Evolutionary conservation across 2,329 filamentous ascomycete species (phyloP).

Genomic region (Botrytis pseudocinerea): DNA sequence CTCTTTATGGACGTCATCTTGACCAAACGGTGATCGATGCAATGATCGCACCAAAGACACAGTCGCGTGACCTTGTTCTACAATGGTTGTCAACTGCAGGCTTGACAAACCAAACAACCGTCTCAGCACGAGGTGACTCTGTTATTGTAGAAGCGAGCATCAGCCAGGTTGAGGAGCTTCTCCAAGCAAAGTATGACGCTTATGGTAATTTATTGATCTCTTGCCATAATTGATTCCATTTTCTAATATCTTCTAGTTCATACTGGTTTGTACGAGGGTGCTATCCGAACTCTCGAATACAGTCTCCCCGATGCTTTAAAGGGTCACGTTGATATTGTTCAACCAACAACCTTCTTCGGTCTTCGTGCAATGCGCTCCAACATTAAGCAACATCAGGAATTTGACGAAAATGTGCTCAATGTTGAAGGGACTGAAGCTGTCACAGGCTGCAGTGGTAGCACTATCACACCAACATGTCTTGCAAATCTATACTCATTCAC

Average conservation of each 20-base stretch:
- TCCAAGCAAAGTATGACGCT: constrained; percentile 52
- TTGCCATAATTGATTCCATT: background rate
- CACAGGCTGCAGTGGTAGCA: constrained; percentile 34
- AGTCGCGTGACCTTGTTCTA: constrained; percentile 55
- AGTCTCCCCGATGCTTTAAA: constrained; percentile 54
- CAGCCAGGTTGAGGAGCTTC: constrained; percentile 52
- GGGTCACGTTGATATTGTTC: constrained; percentile 58
- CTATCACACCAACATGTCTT: constrained; percentile 38
- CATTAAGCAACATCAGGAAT: constrained; percentile 25
- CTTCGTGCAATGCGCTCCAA: constrained; percentile 39
- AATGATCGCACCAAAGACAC: constrained; percentile 53
- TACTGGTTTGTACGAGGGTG: constrained; percentile 26
- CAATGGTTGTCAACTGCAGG: constrained; percentile 56
- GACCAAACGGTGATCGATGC: constrained; percentile 52
- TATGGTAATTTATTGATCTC: constrained; percentile 47
- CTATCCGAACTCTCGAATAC: constrained; percentile 38
- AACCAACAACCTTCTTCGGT: constrained; percentile 61
- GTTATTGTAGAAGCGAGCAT: constrained; percentile 51
- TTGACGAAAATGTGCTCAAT: constrained; percentile 24
- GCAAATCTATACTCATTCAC: constrained; percentile 38
- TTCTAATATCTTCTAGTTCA: constrained; percentile 31
- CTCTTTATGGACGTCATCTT: constrained; percentile 56
- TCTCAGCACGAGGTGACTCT: constrained; percentile 55
- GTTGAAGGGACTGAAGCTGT: constrained; percentile 30
- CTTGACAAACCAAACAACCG: constrained; percentile 47